Conservation (phyloP, 2,329 filamentous ascomycete species). For the Hypomyces rosellus region DNA sequence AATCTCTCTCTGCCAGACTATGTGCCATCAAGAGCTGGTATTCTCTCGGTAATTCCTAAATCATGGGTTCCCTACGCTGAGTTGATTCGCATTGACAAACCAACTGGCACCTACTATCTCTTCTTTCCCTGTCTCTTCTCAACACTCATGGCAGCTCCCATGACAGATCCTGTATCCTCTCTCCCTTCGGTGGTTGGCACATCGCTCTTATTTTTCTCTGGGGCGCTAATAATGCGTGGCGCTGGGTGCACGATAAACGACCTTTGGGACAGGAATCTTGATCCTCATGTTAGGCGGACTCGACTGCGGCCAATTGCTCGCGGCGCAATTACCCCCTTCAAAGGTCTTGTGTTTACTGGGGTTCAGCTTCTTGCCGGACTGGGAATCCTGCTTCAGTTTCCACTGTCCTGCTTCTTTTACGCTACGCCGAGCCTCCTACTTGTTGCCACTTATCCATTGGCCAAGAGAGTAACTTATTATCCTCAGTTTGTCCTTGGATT, state of each 20-base stretch:
- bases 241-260: conserved; percentile 88
- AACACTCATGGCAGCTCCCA: conserved; percentile 69
- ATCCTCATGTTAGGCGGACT: conserved; percentile 71
- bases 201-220: conserved; percentile 63
- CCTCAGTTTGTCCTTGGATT: conserved; percentile 77
- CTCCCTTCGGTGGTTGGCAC: conserved; percentile 59
- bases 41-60: conserved; percentile 62
- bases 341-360: conserved; percentile 69
- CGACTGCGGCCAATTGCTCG: conserved; percentile 74
- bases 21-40: conserved; percentile 60
- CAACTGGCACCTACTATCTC: conserved; percentile 75
- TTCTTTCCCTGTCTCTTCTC: conserved; percentile 84
- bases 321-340: conserved; percentile 64
- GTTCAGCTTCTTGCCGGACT: conserved; percentile 68
- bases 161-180: conserved; percentile 54
- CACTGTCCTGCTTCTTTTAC: conserved; percentile 66
- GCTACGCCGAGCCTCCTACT: conserved; percentile 68
- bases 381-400: conserved; percentile 69
- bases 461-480: conserved; percentile 82
- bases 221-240: conserved; percentile 78
- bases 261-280: conserved; percentile 82
- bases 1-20: conserved; percentile 38
- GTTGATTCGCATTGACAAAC: conserved; percentile 74
- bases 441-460: conserved; percentile 71
- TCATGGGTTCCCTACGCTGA: conserved; percentile 77